Base-by-base conservation (phyloP, 106 monocot genomes). In the Iris macrosiphon region DNA sequence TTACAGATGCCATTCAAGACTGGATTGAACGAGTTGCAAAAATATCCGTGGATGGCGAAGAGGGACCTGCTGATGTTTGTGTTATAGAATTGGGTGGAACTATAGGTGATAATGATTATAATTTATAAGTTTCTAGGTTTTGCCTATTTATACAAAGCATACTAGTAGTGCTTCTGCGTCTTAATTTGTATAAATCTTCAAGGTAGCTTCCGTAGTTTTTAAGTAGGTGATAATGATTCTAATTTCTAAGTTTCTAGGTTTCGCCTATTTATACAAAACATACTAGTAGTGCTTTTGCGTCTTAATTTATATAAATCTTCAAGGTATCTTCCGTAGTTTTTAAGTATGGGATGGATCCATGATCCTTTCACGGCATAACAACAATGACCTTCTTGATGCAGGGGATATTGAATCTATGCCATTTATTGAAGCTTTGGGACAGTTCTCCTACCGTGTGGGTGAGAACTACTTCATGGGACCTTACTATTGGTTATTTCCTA, bases 11-110 rank as follows among this genome's bases (percentile, higher is more conserved):
- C 42, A 87, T 93, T 74, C 92, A 93, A 61, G 92, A 93, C 53
- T 87, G 92, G 87, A 87, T 87, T 57, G 87, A 87, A 54, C 70
- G 87, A 33, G 92, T 80, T 21, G 79, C 92, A 18, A 33, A 60
- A 45, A 67, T 87, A 49, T 87, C 87, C 50, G 83, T 87, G 22
- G 92, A 93, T 80, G 83, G 92, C 40, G 68, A 83, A 65, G 83
- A 87, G 63, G 87, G 74, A 11, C 83, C 87, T 25, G 79, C 92
- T 40, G 83, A 87, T 75, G 87, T 93, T 57, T 93, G 92, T 77
- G 87, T 93, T 23, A 87, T 93, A 45, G 87, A 87, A 80, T 67
- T 93, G 39, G 87, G 93, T 62, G 93, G 93, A 66, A 93, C 93
- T 21, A 93, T 84, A 88, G 93, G 93, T 93, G 63, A 59, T 28